Conservation (phyloP, 129 eudicot genomes). For the Chrysanthemum makinoi region DNA sequence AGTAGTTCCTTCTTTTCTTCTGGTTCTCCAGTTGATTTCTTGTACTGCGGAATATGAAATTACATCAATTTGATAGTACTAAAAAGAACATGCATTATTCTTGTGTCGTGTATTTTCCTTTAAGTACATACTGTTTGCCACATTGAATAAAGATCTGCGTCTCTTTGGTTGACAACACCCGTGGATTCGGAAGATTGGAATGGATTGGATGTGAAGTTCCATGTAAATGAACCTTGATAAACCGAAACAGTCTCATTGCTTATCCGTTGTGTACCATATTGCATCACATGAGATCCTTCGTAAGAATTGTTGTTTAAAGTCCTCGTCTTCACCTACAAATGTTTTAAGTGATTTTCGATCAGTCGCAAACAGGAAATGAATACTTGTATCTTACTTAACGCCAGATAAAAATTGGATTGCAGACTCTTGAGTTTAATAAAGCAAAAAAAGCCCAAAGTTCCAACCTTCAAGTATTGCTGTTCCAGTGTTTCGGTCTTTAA, state of each 20-base stretch:
- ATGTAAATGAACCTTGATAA: conserved; percentile 62
- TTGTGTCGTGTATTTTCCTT: neutral
- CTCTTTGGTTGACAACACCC: conserved; percentile 59
- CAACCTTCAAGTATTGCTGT: conserved; percentile 59
- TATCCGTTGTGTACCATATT: conserved; percentile 55
- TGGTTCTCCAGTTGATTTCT: neutral
- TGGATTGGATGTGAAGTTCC: conserved; percentile 33
- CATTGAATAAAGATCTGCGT: conserved; percentile 56
- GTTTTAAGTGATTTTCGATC: neutral
- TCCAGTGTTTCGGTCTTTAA: conserved; percentile 57
- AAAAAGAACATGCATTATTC: neutral
- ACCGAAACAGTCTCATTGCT: conserved; percentile 53
- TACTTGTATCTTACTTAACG: too few relatives aligned
- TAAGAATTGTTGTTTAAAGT: conserved; percentile 55
- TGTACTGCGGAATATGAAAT: conserved; percentile 9
- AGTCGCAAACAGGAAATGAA: neutral
- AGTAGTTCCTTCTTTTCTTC: conserved; percentile 11
- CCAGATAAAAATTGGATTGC: too few relatives aligned
- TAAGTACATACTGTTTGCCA: conserved; percentile 29
- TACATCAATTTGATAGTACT: neutral
- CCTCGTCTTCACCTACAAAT: conserved; percentile 54
- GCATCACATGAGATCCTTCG: conserved; percentile 79
- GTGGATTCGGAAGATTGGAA: conserved; percentile 7
- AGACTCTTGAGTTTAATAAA: neutral
- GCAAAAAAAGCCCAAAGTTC: neutral